phyloP scores from a whole-genome alignment of 176 grass and related monocot genomes.

The Rhynchospora pubera region DNA sequence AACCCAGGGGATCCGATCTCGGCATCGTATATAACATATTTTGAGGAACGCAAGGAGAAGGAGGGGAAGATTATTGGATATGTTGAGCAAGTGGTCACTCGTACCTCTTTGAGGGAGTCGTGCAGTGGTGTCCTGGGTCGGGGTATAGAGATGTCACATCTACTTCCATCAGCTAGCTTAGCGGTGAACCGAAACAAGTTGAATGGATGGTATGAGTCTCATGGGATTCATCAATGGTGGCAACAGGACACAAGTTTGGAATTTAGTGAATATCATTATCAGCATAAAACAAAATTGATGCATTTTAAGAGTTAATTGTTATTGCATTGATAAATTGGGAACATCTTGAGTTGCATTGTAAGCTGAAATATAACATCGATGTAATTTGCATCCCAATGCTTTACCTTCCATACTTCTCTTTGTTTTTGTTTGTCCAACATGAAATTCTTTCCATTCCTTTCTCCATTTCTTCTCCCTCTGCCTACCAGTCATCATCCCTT shows the following conservation, averaged over 20 bases:
- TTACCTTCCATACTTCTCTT: too few species aligned
- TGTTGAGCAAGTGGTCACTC: neutral
- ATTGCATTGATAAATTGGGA: too few species aligned
- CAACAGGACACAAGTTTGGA: neutral
- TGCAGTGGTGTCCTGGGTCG: neutral
- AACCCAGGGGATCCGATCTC: slow-evolving; percentile 8
- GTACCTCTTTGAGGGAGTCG: neutral
- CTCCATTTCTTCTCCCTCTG: too few species aligned
- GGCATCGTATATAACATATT: neutral
- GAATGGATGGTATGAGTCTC: neutral
- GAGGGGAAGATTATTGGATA: neutral
- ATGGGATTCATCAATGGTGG: slow-evolving; percentile 24
- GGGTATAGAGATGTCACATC: neutral
- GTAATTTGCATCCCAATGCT: too few species aligned
- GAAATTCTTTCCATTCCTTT: too few species aligned
- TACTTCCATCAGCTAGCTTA: slow-evolving; percentile 8
- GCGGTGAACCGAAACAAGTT: neutral
- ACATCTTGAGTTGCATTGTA: too few species aligned
- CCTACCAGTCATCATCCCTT: too few species aligned
- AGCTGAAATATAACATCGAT: too few species aligned
- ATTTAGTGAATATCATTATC: neutral
- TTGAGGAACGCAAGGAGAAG: neutral
- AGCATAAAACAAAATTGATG: too few species aligned
- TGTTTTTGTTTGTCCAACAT: too few species aligned
- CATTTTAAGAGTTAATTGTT: too few species aligned